These are phyloP conservation scores for Phylloporus sp. DNA, from an alignment of 768 basidiomycete species.

Conservation along the genomic window DNA sequence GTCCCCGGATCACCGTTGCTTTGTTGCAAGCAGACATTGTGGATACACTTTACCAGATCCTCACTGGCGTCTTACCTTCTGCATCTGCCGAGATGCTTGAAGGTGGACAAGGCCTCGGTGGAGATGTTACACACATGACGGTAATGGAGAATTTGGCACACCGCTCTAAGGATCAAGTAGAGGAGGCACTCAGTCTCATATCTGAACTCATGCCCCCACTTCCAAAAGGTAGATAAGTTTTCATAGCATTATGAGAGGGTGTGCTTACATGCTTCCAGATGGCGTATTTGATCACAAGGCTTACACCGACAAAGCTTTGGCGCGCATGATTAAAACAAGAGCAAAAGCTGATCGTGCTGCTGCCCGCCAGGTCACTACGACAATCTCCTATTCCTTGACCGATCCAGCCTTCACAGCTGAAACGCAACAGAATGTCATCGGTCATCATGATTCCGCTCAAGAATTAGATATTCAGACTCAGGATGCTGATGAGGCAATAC, in stretches of 20 bases:
- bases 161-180: constrained; percentile 94
- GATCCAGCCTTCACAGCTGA: constrained; percentile 24
- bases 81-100: constrained; percentile 48
- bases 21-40: constrained; percentile 92
- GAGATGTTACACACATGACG: constrained; percentile 91
- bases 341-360: constrained; percentile 78
- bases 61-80: constrained; percentile 90
- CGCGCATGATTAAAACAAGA: constrained; percentile 74
- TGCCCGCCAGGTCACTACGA: constrained; percentile 50
- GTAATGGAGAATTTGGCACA: constrained; percentile 98
- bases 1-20: constrained; percentile 80
- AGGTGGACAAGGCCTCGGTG: constrained; percentile 73
- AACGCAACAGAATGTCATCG: constrained; percentile 10
- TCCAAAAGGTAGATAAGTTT: constrained; percentile 65
- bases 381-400: constrained; percentile 27
- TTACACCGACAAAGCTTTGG: constrained; percentile 84
- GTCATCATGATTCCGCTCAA: constrained; percentile 23
- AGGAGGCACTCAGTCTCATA: constrained; percentile 85
- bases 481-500: constrained; percentile 40
- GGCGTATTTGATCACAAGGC: constrained; percentile 92
- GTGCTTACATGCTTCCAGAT: constrained; percentile 44
- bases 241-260: background rate
- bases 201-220: constrained; percentile 92
- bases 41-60: constrained; percentile 88
- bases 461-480: constrained; percentile 38